Conservation (phyloP, 169 alveolate genomes). For the Plasmodium cynomolgi region DNA sequence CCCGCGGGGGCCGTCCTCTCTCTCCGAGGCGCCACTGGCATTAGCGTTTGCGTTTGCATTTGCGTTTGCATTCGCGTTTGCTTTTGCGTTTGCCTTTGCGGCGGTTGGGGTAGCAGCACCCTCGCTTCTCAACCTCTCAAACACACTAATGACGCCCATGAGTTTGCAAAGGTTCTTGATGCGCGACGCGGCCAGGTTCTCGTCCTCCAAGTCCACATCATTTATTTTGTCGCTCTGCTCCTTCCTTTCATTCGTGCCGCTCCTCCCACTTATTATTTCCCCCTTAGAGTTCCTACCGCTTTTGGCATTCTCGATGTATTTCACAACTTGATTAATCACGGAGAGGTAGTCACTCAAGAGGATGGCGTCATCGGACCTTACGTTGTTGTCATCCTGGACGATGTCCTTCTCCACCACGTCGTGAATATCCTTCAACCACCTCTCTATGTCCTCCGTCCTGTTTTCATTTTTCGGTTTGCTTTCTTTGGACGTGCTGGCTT, state of each 20-base stretch:
- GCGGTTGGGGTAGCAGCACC: neutral
- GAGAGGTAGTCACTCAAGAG: constrained; percentile 5
- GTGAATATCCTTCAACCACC: constrained; percentile 26
- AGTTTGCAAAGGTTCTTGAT: constrained; percentile 52
- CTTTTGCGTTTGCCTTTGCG: neutral
- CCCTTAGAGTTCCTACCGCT: constrained; percentile 1
- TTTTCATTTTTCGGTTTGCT: constrained; percentile 36
- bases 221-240: neutral
- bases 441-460: constrained; percentile 21
- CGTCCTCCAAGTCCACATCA: constrained; percentile 30
- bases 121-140: constrained; percentile 14
- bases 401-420: constrained; percentile 15
- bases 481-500: constrained; percentile 37
- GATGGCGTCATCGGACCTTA: neutral
- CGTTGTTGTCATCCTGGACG: neutral
- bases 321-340: constrained; percentile 18
- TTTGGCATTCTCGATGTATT: constrained; percentile 23
- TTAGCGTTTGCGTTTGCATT: neutral
- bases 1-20: neutral
- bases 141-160: constrained; percentile 1
- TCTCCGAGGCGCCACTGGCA: neutral
- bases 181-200: neutral
- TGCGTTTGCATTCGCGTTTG: neutral
- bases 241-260: neutral
- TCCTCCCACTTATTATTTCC: neutral